Conservation (phyloP, 176 grass and related monocot species). For the Raddia guianensis region DNA sequence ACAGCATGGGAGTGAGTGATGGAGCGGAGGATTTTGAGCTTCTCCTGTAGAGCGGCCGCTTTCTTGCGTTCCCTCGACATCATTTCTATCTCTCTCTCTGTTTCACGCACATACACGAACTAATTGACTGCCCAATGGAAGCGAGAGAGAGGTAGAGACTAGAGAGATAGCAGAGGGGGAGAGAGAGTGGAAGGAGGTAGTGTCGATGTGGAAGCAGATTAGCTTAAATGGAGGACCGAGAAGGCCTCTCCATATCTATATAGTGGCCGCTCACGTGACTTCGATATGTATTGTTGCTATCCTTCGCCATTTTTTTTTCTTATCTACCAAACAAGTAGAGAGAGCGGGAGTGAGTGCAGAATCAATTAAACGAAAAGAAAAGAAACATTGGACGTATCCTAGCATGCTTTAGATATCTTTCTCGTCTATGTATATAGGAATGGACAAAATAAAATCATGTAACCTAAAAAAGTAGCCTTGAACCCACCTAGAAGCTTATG, state of each 20-base stretch:
- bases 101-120: background rate
- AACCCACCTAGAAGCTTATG: too few species aligned
- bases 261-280: constrained; percentile 53
- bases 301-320: background rate
- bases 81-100: constrained; percentile 47
- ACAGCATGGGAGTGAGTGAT: constrained; percentile 96
- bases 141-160: constrained; percentile 10
- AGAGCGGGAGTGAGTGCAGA: background rate
- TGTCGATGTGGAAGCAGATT: constrained; percentile 15
- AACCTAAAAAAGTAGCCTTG: background rate
- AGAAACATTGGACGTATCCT: background rate
- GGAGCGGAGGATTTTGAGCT: constrained; percentile 91
- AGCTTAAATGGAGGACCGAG: constrained; percentile 48
- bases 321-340: background rate
- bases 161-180: background rate
- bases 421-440: background rate
- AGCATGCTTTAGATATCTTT: background rate
- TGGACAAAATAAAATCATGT: constrained; percentile 14
- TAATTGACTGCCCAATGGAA: constrained; percentile 26
- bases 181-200: background rate
- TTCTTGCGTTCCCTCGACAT: constrained; percentile 90
- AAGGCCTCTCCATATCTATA: constrained; percentile 50
- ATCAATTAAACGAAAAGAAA: background rate
- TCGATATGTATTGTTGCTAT: constrained; percentile 35
- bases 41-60: constrained; percentile 76